phyloP scores from a whole-genome alignment of 2,329 filamentous ascomycete genomes.

The Epichloe sibirici region DNA sequence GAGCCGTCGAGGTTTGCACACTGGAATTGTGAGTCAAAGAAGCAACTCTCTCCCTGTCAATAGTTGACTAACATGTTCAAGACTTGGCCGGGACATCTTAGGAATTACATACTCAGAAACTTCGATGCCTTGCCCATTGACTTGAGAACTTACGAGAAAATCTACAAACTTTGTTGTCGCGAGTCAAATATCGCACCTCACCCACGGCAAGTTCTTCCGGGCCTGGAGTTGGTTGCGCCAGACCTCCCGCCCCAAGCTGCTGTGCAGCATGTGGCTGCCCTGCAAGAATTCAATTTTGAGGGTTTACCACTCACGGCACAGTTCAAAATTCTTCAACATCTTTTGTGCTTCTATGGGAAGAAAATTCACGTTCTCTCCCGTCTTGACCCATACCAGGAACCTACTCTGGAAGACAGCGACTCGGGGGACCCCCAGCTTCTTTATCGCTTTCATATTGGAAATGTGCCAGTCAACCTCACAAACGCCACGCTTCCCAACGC shows the following conservation, averaged over 20 bases:
- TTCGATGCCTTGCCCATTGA: fast-evolving
- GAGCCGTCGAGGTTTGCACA: neutral
- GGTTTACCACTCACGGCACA: slow-evolving; percentile 12
- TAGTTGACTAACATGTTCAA: neutral
- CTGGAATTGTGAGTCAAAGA: neutral
- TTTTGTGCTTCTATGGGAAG: slow-evolving; percentile 21
- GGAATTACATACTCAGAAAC: neutral
- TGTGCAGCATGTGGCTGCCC: neutral
- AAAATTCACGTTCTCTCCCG: slow-evolving; percentile 33
- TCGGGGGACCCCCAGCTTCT: slow-evolving; percentile 13
- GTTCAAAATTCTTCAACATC: slow-evolving; percentile 22
- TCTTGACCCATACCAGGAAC: slow-evolving; percentile 23
- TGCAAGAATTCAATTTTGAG: neutral
- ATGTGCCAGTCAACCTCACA: slow-evolving; percentile 18
- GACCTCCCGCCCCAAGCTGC: neutral
- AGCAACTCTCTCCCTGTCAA: neutral
- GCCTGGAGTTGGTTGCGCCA: slow-evolving; percentile 3
- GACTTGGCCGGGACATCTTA: neutral
- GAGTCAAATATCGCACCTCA: slow-evolving; percentile 12
- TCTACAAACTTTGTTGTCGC: slow-evolving; percentile 10
- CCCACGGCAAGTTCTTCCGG: slow-evolving; percentile 7
- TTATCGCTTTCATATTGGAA: slow-evolving; percentile 28
- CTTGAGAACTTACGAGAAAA: neutral
- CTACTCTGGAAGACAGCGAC: slow-evolving; percentile 1
- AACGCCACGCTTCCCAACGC: slow-evolving; percentile 21